Percentiles rank a stretch among this genome's conserved stretches.
Evolutionary conservation across 768 basidiomycete genomes (phyloP).

Genomic region (Sarcodon sp.): DNA sequence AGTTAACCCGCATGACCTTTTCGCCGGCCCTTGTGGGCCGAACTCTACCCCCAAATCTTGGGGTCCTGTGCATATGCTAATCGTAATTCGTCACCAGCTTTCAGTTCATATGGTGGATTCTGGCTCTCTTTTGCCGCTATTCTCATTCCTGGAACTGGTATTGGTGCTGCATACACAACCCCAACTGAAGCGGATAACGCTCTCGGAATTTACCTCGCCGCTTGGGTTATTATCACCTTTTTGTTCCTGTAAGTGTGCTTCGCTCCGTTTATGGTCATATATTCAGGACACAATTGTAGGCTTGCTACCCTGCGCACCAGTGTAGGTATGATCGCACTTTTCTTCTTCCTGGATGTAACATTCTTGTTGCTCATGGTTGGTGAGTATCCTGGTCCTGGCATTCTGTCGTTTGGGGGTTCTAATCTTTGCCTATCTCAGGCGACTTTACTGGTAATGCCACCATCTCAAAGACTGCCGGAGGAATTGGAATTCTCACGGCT

Average conservation of each 20-base stretch:
- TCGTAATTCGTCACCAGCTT: slow-evolving; percentile 31
- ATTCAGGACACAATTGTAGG: slow-evolving; percentile 12
- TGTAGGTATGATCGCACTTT: slow-evolving; percentile 32
- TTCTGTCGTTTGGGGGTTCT: neutral
- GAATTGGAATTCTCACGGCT: slow-evolving; percentile 31
- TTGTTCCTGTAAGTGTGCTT: slow-evolving; percentile 42
- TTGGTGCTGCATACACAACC: slow-evolving; percentile 35
- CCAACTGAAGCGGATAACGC: slow-evolving; percentile 35
- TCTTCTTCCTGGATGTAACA: slow-evolving; percentile 40
- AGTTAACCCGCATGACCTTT: slow-evolving; percentile 13
- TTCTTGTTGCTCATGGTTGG: slow-evolving; percentile 33
- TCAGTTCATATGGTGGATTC: slow-evolving; percentile 77
- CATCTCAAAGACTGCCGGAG: slow-evolving; percentile 28
- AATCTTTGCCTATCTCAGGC: slow-evolving; percentile 4
- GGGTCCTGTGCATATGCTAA: neutral
- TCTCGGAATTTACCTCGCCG: slow-evolving; percentile 59
- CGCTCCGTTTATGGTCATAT: neutral
- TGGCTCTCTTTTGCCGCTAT: slow-evolving; percentile 78
- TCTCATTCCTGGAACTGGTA: slow-evolving; percentile 56
- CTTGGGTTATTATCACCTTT: slow-evolving; percentile 66
- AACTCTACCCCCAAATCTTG: neutral
- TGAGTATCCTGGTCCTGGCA: slow-evolving; percentile 9
- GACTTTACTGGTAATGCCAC: slow-evolving; percentile 7
- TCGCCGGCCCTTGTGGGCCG: neutral
- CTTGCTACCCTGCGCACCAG: slow-evolving; percentile 39